phyloP scores from a whole-genome alignment of 108 stramenopile species.

The Cylindrotheca fusiformis region DNA sequence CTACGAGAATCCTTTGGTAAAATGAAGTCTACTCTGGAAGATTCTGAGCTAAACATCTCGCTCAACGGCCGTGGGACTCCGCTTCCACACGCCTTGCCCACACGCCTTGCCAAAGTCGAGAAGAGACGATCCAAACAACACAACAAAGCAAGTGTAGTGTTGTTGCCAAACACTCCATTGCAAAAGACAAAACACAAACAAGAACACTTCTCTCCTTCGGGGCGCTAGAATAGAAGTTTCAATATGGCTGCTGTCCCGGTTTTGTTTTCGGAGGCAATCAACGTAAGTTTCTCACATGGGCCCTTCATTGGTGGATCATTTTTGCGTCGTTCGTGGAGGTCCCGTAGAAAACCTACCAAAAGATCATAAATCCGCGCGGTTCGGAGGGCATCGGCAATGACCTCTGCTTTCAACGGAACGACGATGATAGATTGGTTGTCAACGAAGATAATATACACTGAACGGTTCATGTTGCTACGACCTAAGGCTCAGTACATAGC shows the following conservation, averaged over 20 bases:
- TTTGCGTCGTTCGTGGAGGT: slow-evolving; percentile 15
- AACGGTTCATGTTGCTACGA: no score
- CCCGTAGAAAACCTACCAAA: slow-evolving; percentile 18
- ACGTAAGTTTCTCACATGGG: slow-evolving; percentile 62
- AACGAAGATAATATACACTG: no score
- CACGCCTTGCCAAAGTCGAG: background rate
- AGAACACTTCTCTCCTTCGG: background rate
- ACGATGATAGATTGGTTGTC: no score
- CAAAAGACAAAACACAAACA: background rate
- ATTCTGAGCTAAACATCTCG: background rate
- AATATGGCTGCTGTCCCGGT: slow-evolving; percentile 72
- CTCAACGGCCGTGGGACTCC: background rate
- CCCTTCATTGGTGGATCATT: background rate
- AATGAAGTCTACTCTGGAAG: no score
- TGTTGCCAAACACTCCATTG: slow-evolving; percentile 1
- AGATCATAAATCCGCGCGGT: slow-evolving; percentile 18
- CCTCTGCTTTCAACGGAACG: no score
- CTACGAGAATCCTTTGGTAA: no score
- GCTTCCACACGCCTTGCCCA: background rate
- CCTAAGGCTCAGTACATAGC: no score
- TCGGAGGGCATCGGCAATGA: slow-evolving; percentile 27
- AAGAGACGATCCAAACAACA: background rate
- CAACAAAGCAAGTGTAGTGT: background rate
- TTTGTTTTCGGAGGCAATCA: slow-evolving; percentile 79
- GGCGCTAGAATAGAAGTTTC: slow-evolving; percentile 4